Conservation (phyloP, 371 early-diverging fungal genomes). For the Circinella umbellata region DNA sequence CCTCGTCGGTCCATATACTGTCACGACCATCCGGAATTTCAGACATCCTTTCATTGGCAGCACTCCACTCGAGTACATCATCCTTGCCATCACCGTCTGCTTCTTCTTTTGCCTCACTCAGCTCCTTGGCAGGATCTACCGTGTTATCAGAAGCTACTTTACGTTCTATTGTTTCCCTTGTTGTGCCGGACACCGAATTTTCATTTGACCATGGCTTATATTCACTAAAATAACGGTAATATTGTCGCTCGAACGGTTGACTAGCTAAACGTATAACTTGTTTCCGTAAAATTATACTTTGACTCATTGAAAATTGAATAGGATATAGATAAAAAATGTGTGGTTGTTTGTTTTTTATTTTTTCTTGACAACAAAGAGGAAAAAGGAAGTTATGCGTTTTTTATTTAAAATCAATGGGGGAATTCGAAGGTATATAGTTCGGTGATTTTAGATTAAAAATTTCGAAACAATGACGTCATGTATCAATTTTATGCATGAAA, state of each 20-base stretch:
- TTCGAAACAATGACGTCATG: too few species aligned
- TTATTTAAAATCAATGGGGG: too few species aligned
- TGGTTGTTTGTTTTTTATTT: too few species aligned
- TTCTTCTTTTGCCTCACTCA: slow-evolving; percentile 15
- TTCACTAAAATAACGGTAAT: slow-evolving; percentile 10
- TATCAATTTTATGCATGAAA: too few species aligned
- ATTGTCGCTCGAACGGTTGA: not conserved
- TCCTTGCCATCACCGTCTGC: slow-evolving; percentile 6
- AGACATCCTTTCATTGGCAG: slow-evolving; percentile 27
- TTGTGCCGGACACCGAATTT: slow-evolving; percentile 26
- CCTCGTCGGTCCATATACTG: slow-evolving; percentile 3
- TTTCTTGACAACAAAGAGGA: too few species aligned
- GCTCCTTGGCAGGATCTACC: slow-evolving; percentile 20
- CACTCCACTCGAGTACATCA: slow-evolving; percentile 21
- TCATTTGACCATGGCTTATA: slow-evolving; percentile 33
- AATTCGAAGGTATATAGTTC: too few species aligned
- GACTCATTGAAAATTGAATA: not conserved
- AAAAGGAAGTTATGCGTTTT: too few species aligned
- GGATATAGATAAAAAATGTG: too few species aligned
- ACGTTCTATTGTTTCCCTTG: slow-evolving; percentile 21
- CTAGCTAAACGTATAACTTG: not conserved
- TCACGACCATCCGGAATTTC: slow-evolving; percentile 13
- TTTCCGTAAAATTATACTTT: slow-evolving; percentile 4
- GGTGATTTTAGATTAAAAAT: too few species aligned
- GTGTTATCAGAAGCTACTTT: slow-evolving; percentile 11